A percentile compares a stretch with the other conserved stretches of the same genome.
phyloP scores from a whole-genome alignment of 2,329 filamentous ascomycete genomes.

The Bipolaris oryzae region DNA sequence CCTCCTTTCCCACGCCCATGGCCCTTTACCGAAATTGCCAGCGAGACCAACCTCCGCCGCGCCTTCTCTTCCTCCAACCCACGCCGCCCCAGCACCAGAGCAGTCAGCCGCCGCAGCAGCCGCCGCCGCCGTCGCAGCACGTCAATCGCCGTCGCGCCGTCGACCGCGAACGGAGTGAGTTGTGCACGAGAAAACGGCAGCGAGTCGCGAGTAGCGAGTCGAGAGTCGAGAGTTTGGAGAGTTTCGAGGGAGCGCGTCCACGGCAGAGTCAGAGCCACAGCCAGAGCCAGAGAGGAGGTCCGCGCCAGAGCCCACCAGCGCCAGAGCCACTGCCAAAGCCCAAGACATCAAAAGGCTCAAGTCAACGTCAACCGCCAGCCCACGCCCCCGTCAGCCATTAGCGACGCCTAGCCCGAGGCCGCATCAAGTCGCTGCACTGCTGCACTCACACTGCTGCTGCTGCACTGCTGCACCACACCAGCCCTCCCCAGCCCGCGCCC shows the following conservation, averaged over 20 bases:
- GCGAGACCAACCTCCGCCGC: slow-evolving; percentile 32
- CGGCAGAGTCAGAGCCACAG: neutral
- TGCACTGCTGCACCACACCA: too few relatives aligned
- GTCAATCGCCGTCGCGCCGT: slow-evolving; percentile 1
- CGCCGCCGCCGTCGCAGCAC: neutral
- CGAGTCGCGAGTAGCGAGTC: neutral
- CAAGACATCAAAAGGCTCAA: neutral
- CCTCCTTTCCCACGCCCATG: slow-evolving; percentile 20
- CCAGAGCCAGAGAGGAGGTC: too few relatives aligned
- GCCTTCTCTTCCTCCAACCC: slow-evolving; percentile 39
- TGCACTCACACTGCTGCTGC: too few relatives aligned
- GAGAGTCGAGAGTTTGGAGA: neutral
- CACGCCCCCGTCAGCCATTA: neutral
- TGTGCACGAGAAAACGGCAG: neutral
- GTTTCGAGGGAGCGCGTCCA: neutral
- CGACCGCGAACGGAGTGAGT: neutral
- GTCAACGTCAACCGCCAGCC: neutral
- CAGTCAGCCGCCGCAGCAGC: neutral
- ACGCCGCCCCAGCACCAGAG: slow-evolving; percentile 27
- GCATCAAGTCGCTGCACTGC: too few relatives aligned
- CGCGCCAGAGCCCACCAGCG: neutral
- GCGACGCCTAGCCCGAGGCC: neutral
- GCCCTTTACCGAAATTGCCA: slow-evolving; percentile 24
- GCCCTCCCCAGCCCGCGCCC: too few relatives aligned
- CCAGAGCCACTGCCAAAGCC: neutral